phyloP scores from a whole-genome alignment of 164 flowering plant genomes.

The Warburgia ugandensis region DNA sequence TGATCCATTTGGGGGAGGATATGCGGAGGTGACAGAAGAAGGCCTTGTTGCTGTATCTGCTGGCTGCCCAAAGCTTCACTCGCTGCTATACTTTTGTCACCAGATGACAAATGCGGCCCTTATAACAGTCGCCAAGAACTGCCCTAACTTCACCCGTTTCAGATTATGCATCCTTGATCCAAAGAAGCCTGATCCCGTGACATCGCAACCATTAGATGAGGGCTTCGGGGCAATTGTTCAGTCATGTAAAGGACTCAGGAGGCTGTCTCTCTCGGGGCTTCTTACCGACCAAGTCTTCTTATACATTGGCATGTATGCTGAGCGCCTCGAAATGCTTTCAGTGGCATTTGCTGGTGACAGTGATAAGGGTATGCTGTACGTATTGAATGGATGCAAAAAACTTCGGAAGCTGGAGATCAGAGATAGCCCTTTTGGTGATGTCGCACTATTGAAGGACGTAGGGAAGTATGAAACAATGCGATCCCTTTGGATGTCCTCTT shows the following conservation, averaged over 20 bases:
- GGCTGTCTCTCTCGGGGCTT: slow-evolving; percentile 76
- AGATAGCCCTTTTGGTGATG: slow-evolving; percentile 78
- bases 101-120: slow-evolving; percentile 94
- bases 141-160: slow-evolving; percentile 70
- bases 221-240: slow-evolving; percentile 90
- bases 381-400: slow-evolving; percentile 81
- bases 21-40: slow-evolving; percentile 59
- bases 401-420: slow-evolving; percentile 79
- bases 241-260: slow-evolving; percentile 62
- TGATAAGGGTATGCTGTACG: slow-evolving; percentile 79
- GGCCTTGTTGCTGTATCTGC: slow-evolving; percentile 69
- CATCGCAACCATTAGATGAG: slow-evolving; percentile 69
- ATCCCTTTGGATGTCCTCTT: slow-evolving; percentile 99
- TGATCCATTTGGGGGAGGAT: slow-evolving; percentile 40
- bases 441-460: slow-evolving; percentile 63
- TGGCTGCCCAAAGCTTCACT: slow-evolving; percentile 77
- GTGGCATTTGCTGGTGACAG: slow-evolving; percentile 84
- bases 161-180: slow-evolving; percentile 72
- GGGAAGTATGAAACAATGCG: slow-evolving; percentile 98
- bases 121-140: slow-evolving; percentile 62
- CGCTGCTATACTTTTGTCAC: slow-evolving; percentile 70
- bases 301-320: slow-evolving; percentile 84
- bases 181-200: slow-evolving; percentile 54
- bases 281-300: slow-evolving; percentile 74
- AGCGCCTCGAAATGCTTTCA: slow-evolving; percentile 90